These are phyloP conservation scores for Albifimbria verrucaria DNA, from an alignment of 2,329 filamentous ascomycete genomes.

Conservation along the genomic window DNA sequence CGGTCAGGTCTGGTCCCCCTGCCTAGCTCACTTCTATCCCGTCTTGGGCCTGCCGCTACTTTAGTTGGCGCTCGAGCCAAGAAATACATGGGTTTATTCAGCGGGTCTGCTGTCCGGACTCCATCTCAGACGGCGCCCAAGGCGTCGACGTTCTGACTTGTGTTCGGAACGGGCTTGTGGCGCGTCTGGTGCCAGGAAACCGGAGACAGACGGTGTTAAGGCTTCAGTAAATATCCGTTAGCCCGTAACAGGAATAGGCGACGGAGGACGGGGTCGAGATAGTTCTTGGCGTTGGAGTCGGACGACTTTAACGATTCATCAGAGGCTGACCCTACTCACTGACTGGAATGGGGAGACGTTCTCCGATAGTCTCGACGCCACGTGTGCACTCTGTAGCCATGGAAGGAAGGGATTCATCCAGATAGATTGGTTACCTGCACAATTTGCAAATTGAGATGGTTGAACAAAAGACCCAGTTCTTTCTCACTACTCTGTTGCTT, in stretches of 20 bases:
- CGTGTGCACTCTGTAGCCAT: neutral
- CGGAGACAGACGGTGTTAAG: neutral
- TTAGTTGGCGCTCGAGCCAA: no score
- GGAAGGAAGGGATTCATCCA: neutral
- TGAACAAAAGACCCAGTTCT: neutral
- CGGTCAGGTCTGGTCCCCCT: neutral
- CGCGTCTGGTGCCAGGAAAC: neutral
- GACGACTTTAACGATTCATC: neutral
- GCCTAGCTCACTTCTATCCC: neutral
- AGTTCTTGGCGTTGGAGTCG: neutral
- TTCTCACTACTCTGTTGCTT: neutral
- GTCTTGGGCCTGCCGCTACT: neutral
- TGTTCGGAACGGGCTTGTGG: neutral
- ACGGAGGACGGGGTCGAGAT: neutral
- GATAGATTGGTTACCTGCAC: neutral
- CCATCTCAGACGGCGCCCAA: neutral
- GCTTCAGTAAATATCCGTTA: neutral
- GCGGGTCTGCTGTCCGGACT: constrained; percentile 1
- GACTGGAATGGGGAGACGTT: neutral
- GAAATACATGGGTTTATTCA: constrained; percentile 13
- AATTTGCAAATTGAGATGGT: neutral
- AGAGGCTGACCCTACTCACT: neutral
- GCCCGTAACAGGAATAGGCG: neutral
- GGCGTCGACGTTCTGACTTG: neutral
- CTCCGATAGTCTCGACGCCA: neutral